Conservation (phyloP, 1,139 yeast genomes). For the Geotrichum histeridarum region DNA sequence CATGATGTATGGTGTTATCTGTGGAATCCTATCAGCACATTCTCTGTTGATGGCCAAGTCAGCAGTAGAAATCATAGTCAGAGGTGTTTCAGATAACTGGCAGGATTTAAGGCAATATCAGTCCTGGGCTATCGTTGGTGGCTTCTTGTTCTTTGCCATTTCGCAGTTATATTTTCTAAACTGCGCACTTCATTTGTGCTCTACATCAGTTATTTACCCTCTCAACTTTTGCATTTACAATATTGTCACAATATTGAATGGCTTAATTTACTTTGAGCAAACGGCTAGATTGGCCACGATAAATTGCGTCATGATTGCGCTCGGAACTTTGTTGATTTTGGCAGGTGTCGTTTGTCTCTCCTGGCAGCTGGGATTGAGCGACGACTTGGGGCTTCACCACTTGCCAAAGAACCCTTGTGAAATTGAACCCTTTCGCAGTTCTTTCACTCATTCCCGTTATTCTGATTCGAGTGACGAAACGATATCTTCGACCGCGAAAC, state of each 20-base stretch:
- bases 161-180: constrained; percentile 70
- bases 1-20: constrained; percentile 57
- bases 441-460: constrained; percentile 1
- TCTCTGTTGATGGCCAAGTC: constrained; percentile 81
- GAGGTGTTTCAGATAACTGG: constrained; percentile 34
- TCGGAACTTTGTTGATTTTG: constrained; percentile 50
- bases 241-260: constrained; percentile 66
- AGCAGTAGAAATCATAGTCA: constrained; percentile 58
- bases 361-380: constrained; percentile 34
- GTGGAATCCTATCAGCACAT: constrained; percentile 82
- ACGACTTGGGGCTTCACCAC: constrained; percentile 17
- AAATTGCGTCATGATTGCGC: constrained; percentile 44
- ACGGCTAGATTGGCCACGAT: constrained; percentile 39
- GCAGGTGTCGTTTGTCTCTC: constrained; percentile 54
- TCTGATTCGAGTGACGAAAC: background rate
- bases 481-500: background rate
- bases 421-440: constrained; percentile 6
- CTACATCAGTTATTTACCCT: constrained; percentile 79
- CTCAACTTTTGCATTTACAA: constrained; percentile 81
- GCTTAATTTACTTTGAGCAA: constrained; percentile 59
- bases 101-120: constrained; percentile 37
- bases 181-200: constrained; percentile 63
- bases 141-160: constrained; percentile 65
- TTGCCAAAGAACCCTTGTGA: constrained; percentile 7
- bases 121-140: constrained; percentile 48